Base-by-base conservation (phyloP, 2,329 filamentous ascomycete genomes). In the Xylaria sp. region DNA sequence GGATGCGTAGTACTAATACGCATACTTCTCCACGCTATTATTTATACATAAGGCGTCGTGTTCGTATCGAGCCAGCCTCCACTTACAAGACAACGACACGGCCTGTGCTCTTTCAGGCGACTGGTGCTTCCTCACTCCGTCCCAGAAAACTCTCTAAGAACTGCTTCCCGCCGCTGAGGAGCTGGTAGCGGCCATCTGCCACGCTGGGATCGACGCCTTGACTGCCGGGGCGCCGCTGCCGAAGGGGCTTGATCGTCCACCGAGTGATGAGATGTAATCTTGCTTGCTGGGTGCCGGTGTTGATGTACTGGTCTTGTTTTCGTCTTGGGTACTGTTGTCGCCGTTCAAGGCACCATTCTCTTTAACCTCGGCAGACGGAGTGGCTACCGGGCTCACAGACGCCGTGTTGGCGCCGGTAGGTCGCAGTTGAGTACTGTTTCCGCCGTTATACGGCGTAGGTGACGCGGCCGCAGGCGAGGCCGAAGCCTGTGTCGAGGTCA, bases 191-290 rank as follows among this genome's bases (percentile, higher is more conserved):
- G 91, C 90, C 85, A 93, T 87, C 81, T 94, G 92, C 92, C 92
- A 94, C 4, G 91, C 88, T 4, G 92, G 92, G 73, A 94, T 94
- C 11, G 91, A 89, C 11, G 91, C 91, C 80, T 87, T 89, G 40
- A 81, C 82, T 15, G 80, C 75, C 44, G 86, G 80, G 70, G 83
- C 81, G 65, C 85, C 82, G 68, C 85, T 82, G 71, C 74, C 79
- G 79, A 89, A 86, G 36, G 87, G 85, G 73, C 80, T 86, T 11
- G 81, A 78, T 67, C 78, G 79, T 46, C 79, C 78, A 46, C 77
- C 78, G 28, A 81, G 74, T 23, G 79, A 76, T 1, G 82, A 79
- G 13, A 76, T 64, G 60, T 77, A 78, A 51, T 79, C 77, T 57
- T 79, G 74, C 57, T 75, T 77, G 59, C 71, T 77, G 23, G 66